Base-by-base conservation (phyloP, 2,329 filamentous ascomycete species). In the Hirsutella minnesotensis region DNA sequence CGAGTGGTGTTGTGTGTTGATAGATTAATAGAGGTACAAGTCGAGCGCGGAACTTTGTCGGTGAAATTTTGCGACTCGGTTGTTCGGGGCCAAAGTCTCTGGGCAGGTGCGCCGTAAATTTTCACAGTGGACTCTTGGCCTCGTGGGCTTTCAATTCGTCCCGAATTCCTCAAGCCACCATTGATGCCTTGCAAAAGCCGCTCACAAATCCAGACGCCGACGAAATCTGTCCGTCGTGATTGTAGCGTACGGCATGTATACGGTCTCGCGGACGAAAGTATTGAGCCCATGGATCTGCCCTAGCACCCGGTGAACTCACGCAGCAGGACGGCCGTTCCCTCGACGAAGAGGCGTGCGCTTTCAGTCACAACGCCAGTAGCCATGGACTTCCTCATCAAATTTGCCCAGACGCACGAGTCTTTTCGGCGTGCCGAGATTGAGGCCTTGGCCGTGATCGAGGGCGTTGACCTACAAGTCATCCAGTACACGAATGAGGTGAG, bases 361-460 rank as follows among this genome's bases (percentile, higher is more conserved):
- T 35, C 33, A 35, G 5, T n/a, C n/a, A n/a, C 33, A 16, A 9
- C 15, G 33, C 33, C 15, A 5, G 4, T 10, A n/a, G 39, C 21
- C 20, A 79, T 81, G 78, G 78, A 94, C 48, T 96, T 86, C 57
- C 73, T 98, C 46, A 80, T 98, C 49, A 85, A 90, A 53, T 88
- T 96, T 59, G 83, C 82, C 37, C 92, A 96, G 63, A 72, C 76
- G 45, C 89, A 96, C 61, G 87, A 95, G 67, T 83, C 78, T n/a
- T 98, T 98, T 59, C 83, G 90, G 33, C 70, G 79, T 44, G 78
- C 89, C 3, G 92, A 98, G 62, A 75, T 95, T 13, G 69, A 90
- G 55, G 81, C 92, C 20, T 69, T 98, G 18, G 88, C 87, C 4
- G 67, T 77, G 9, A 59, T 90, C 5, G 75, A 80, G 44, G 71